A percentile compares a stretch with the other conserved stretches of the same genome.
Evolutionary conservation across 192 early-diverging fungal species (phyloP).

Genomic region (Oehlia diaphana): DNA sequence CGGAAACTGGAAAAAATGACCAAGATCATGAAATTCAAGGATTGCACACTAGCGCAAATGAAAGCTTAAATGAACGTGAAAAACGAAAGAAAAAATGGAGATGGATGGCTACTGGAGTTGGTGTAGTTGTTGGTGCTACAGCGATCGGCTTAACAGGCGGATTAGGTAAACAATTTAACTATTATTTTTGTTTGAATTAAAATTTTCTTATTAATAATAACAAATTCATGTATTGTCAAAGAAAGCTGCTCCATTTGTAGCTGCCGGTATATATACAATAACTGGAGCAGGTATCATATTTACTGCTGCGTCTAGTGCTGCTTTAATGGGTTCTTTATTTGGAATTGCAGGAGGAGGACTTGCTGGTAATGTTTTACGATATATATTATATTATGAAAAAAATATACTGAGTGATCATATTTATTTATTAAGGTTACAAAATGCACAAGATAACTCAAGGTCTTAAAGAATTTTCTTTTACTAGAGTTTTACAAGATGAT

Average conservation of each 20-base stretch:
- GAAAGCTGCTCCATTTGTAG: conserved; percentile 57
- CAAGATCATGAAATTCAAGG: conserved; percentile 34
- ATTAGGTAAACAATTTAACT: conserved; percentile 28
- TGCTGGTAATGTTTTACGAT: conserved; percentile 33
- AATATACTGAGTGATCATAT: not conserved
- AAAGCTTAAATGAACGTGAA: conserved; percentile 31
- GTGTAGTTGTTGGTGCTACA: conserved; percentile 55
- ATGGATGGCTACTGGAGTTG: conserved; percentile 55
- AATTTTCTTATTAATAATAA: not conserved
- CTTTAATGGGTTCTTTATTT: conserved; percentile 55
- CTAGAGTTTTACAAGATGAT: conserved; percentile 46
- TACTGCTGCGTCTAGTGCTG: conserved; percentile 52
- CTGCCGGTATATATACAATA: conserved; percentile 42
- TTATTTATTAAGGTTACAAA: conserved; percentile 31
- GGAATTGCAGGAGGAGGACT: conserved; percentile 58
- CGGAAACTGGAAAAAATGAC: conserved; percentile 31
- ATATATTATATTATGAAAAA: not conserved
- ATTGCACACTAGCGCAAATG: conserved; percentile 20
- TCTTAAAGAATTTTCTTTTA: conserved; percentile 52
- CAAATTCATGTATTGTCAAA: conserved; percentile 32
- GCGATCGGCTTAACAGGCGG: conserved; percentile 54
- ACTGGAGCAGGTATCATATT: conserved; percentile 53
- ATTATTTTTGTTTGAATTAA: not conserved
- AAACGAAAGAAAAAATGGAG: conserved; percentile 49
- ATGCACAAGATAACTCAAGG: conserved; percentile 42